These are phyloP conservation scores for Nepenthes gracilis DNA, from an alignment of 148 eudicot species.

Conservation along the genomic window DNA sequence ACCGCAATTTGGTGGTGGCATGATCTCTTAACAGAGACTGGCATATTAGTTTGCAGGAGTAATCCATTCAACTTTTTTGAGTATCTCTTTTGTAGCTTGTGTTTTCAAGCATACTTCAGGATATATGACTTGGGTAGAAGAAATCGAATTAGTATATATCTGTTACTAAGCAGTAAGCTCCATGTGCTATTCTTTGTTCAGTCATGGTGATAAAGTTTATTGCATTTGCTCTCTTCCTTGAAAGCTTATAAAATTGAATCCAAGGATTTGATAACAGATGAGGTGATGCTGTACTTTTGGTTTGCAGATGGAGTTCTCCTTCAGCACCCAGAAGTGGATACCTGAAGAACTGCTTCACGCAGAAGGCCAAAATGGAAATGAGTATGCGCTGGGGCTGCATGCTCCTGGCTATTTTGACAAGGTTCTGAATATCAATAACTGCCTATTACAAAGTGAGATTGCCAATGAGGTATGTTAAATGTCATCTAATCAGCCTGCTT, in stretches of 20 bases:
- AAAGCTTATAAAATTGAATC: too few relatives aligned
- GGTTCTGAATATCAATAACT: slow-evolving; percentile 68
- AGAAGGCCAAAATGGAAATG: slow-evolving; percentile 25
- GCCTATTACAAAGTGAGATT: slow-evolving; percentile 81
- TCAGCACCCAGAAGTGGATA: slow-evolving; percentile 60
- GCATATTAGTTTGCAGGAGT: too few relatives aligned
- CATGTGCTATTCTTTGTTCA: not conserved
- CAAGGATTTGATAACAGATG: not conserved
- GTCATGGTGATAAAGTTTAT: too few relatives aligned
- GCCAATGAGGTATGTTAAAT: slow-evolving; percentile 56
- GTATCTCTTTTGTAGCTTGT: too few relatives aligned
- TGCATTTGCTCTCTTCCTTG: too few relatives aligned
- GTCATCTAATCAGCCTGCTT: not conserved
- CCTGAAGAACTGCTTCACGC: slow-evolving; percentile 46
- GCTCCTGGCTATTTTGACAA: slow-evolving; percentile 96
- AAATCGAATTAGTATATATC: too few relatives aligned
- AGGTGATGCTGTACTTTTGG: slow-evolving; percentile 1
- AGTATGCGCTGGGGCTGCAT: slow-evolving; percentile 81
- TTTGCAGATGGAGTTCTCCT: slow-evolving; percentile 92
- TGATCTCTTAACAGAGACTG: too few relatives aligned
- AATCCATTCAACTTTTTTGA: not conserved
- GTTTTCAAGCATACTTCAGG: too few relatives aligned
- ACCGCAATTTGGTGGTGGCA: too few relatives aligned
- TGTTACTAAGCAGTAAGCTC: too few relatives aligned
- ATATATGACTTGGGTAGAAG: too few relatives aligned